Evolutionary conservation across 179 eudicot genomes (phyloP).

Genomic region (Dionaea muscipula): DNA sequence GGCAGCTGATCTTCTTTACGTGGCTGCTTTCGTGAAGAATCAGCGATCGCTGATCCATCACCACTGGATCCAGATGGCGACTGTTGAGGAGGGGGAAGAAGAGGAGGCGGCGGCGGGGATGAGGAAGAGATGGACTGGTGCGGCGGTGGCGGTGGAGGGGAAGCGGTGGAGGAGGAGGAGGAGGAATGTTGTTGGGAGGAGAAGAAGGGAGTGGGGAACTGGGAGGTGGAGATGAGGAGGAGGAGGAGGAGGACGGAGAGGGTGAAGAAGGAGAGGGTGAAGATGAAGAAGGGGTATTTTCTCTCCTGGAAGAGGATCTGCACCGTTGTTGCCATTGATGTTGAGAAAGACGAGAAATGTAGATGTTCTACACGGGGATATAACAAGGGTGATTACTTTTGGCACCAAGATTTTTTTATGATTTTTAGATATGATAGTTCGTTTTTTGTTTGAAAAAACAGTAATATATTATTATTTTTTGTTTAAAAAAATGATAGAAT

Average conservation of each 20-base stretch:
- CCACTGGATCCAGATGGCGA: too few species aligned
- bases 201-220: constrained; percentile 16
- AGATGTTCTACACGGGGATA: too few species aligned
- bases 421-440: too few species aligned
- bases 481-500: too few species aligned
- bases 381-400: too few species aligned
- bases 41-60: neutral
- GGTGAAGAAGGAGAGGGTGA: constrained; percentile 39
- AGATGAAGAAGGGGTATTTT: constrained; percentile 40
- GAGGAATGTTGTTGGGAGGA: too few species aligned
- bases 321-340: constrained; percentile 28
- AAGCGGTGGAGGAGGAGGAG: constrained; percentile 13
- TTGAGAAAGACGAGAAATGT: too few species aligned
- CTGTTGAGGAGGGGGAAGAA: constrained; percentile 9
- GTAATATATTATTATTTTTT: too few species aligned
- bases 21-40: neutral
- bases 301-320: constrained; percentile 30
- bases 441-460: too few species aligned
- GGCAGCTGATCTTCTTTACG: constrained; percentile 10
- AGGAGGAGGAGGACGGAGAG: constrained; percentile 29
- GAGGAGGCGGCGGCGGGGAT: constrained; percentile 21
- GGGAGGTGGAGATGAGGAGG: constrained; percentile 37
- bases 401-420: too few species aligned
- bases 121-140: constrained; percentile 3
- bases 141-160: constrained; percentile 1